These are phyloP conservation scores for Davidsoniella australis DNA, from an alignment of 2,329 filamentous ascomycete species.

Conservation along the genomic window DNA sequence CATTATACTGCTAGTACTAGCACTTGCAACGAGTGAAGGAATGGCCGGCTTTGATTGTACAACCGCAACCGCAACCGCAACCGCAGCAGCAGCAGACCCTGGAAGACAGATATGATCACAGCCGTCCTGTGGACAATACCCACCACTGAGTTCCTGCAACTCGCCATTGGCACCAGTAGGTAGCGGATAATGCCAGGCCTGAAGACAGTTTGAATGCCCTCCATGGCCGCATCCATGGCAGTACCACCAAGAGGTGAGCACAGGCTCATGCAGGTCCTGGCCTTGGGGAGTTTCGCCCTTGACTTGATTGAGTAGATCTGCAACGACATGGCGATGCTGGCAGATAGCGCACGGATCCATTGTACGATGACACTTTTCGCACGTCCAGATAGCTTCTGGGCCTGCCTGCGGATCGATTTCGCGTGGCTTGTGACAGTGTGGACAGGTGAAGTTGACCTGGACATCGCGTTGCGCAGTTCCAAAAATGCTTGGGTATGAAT, in stretches of 20 bases:
- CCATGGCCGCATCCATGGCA: constrained; percentile 46
- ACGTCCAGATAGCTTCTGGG: constrained; percentile 35
- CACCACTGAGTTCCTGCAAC: constrained; percentile 27
- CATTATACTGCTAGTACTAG: too few relatives aligned
- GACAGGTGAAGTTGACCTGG: constrained; percentile 35
- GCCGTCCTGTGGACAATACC: constrained; percentile 47
- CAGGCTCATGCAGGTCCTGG: constrained; percentile 15
- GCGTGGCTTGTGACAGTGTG: constrained; percentile 37
- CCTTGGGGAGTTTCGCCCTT: constrained; percentile 3
- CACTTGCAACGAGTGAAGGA: too few relatives aligned
- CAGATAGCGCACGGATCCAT: constrained; percentile 45
- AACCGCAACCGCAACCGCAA: too few relatives aligned
- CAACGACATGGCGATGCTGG: constrained; percentile 31
- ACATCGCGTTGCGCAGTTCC: constrained; percentile 36
- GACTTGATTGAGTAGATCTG: constrained; percentile 21
- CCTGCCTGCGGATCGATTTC: constrained; percentile 29
- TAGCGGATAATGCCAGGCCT: constrained; percentile 33
- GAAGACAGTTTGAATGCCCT: constrained; percentile 42
- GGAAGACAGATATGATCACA: constrained; percentile 48
- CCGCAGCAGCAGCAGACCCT: constrained; percentile 18
- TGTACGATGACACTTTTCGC: constrained; percentile 34
- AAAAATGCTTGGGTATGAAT: constrained; percentile 37
- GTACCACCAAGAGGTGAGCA: constrained; percentile 40
- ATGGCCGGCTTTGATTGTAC: too few relatives aligned
- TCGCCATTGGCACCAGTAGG: not conserved